Conservation (phyloP, 805 yeast genomes). For the Cyberlindnera mississippiensis region DNA sequence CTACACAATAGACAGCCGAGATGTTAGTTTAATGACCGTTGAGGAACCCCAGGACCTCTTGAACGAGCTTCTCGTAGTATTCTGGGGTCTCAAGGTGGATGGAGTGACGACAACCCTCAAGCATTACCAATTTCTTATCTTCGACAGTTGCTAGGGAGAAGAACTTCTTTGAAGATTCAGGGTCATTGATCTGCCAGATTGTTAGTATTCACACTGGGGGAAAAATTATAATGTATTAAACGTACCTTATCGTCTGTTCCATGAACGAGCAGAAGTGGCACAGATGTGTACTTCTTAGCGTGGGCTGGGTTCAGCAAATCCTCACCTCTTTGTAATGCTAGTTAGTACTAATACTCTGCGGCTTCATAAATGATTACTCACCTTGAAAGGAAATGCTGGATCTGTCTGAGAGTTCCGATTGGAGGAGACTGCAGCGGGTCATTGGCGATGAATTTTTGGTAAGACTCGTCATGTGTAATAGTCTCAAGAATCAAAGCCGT, state of each 20-base stretch:
- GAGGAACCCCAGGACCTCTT: conserved; percentile 40
- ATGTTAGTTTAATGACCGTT: conserved; percentile 3
- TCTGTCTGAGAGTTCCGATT: conserved; percentile 50
- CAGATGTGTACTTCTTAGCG: conserved; percentile 24
- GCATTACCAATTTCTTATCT: conserved; percentile 20
- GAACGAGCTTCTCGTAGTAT: conserved; percentile 33
- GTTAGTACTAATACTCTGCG: conserved; percentile 5
- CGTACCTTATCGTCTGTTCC: conserved; percentile 63
- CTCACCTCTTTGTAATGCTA: conserved; percentile 44
- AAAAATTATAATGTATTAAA: conserved; percentile 27
- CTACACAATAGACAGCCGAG: too few relatives aligned
- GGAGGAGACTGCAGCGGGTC: conserved; percentile 43
- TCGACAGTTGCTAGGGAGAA: conserved; percentile 10
- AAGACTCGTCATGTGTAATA: conserved; percentile 46
- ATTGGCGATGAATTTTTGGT: conserved; percentile 41
- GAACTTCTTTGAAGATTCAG: conserved; percentile 19
- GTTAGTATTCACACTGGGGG: conserved; percentile 3
- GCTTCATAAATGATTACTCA: conserved; percentile 10
- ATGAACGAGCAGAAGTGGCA: conserved; percentile 55
- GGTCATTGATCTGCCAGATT: conserved; percentile 48
- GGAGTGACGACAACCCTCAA: conserved; percentile 39
- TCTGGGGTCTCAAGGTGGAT: conserved; percentile 44
- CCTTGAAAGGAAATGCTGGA: too few relatives aligned
- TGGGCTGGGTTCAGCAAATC: conserved; percentile 38
- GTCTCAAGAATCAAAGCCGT: conserved; percentile 53